Evolutionary conservation across 2,329 filamentous ascomycete genomes (phyloP).

Genomic region (Colletotrichum brevisporum): DNA sequence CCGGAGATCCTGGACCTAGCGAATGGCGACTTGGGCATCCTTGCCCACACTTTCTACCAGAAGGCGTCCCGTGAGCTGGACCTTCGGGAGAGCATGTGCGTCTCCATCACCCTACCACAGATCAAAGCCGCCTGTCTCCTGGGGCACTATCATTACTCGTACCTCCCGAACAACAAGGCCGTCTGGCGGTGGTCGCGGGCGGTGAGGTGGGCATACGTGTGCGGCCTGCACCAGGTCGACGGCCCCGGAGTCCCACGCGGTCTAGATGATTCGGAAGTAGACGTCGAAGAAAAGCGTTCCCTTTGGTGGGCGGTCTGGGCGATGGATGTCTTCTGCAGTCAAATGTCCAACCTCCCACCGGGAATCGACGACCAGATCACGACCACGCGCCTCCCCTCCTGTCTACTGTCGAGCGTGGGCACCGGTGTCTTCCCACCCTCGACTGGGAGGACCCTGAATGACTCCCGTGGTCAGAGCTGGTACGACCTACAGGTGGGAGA

Average conservation of each 20-base stretch:
- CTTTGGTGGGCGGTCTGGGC: slow-evolving; percentile 14
- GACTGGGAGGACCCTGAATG: background rate
- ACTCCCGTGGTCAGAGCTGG: background rate
- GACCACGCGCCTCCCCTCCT: slow-evolving; percentile 1
- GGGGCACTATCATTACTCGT: slow-evolving; percentile 6
- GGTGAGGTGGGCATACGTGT: slow-evolving; percentile 13
- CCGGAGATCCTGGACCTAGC: background rate
- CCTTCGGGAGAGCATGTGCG: background rate
- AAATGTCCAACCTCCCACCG: background rate
- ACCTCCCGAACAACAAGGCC: background rate
- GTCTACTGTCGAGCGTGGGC: background rate
- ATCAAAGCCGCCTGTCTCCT: slow-evolving; percentile 2
- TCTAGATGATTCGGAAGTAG: background rate
- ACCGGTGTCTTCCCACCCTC: slow-evolving; percentile 1
- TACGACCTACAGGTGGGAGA: background rate
- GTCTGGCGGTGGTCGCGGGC: background rate
- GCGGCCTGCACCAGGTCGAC: slow-evolving; percentile 2
- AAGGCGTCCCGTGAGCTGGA: background rate
- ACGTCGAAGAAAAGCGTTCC: slow-evolving; percentile 5
- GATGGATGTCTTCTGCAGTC: slow-evolving; percentile 1
- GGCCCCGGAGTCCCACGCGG: too few relatives aligned
- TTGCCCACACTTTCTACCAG: background rate
- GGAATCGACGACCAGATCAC: slow-evolving; percentile 4
- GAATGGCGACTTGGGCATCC: background rate
- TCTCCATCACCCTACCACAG: background rate